Base-by-base conservation (phyloP, 164 flowering plant species). In the Santalum album region DNA sequence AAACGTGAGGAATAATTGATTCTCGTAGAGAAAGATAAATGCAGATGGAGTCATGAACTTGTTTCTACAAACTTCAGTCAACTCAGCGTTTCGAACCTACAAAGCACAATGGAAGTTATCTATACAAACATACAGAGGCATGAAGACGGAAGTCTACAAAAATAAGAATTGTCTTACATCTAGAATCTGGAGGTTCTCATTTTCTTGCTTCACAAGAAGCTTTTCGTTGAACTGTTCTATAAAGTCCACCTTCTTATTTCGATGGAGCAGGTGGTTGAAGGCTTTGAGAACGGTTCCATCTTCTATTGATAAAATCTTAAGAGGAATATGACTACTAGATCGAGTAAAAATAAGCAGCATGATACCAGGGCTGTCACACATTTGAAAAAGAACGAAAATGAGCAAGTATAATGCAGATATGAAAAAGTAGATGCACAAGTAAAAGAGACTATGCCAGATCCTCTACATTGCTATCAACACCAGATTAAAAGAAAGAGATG, bases 1-100 rank as follows among this genome's bases (percentile, higher is more conserved):
- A 64, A 94, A 94, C 16, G 99, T 94, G 60, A 94, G 60, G 68
- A 94, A 94, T 44, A 94, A 61, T 62, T 94, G 96, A 62, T 94
- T 94, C 75, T 94, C 99, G 59, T 94, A 94, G 6, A 94, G 69
- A 65, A 94, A 94, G 42, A 94, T 94, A 65, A 94, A 94, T 20
- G 99, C 99, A 15, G 99, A 94, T 35, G 99, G 99, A 27, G 97
- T 94, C 97, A 85, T 87, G 59, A 94, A 94, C 45, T 85, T 88
- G 17, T 78, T 75, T 67, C 81, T 75, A 75, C 87, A 74, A 42
- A 94, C 97, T 79, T 90, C 90, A 18, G 80, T 85, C 24, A 85
- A 66, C 74, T 83, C 87, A 51, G 78, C 59, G 65, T 78, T 81
- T 18, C 92, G 83, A 3, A 90, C 97, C 99, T 94, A 51, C 60